Evolutionary conservation across 805 yeast species (phyloP), one percentile per base, ranked within the genome.

Genomic region (Wickerhamiella slavikovae): DNA sequence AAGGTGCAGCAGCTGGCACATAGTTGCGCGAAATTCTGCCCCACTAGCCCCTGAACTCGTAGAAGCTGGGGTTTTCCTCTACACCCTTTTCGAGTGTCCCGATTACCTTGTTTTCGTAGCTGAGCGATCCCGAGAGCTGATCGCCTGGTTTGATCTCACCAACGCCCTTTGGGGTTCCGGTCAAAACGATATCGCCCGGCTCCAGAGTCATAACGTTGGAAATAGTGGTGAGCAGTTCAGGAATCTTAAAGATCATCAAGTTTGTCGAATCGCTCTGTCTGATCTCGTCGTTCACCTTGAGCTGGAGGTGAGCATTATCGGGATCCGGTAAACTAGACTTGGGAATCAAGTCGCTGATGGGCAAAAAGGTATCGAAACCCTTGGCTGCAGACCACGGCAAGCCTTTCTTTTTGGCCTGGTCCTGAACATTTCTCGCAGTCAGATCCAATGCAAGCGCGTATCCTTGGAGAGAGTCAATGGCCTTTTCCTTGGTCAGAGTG

Each of bases 131-230:
- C 27, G 60, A 59, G 17, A 89, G 57, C 16, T 49, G 45, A 47
- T 89, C 96, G 7, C 95, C 96, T 0, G 92, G 77, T 4, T 50
- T 51, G 20, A 83, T 55, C 16, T 64, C 56, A 6, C 96, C 94
- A n/a, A 89, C 98, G 12, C 98, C 98, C 51, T 82, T 79, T 27
- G 98, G 98, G 1, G 98, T 89, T 12, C 98, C 98, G 1, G 98
- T 89, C 29, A 89, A 60, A 34, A 89, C 71, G 37, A 89, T 62
- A 46, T 89, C 98, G 18, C 94, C 94, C 31, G 78, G 71, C 43
- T 83, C 71, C 33, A 89, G 58, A 3, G 95, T 79, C 85, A 85
- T 85, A 42, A 79, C 71, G n/a, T 71, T 54, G 4, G 93, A 75
- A 69, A 83, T 75, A 29, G 74, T 67, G 32, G 76, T 64, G 36